Percentiles rank a stretch among this genome's conserved stretches.
phyloP scores from a whole-genome alignment of 805 yeast species.

The Candida sithepensis region DNA sequence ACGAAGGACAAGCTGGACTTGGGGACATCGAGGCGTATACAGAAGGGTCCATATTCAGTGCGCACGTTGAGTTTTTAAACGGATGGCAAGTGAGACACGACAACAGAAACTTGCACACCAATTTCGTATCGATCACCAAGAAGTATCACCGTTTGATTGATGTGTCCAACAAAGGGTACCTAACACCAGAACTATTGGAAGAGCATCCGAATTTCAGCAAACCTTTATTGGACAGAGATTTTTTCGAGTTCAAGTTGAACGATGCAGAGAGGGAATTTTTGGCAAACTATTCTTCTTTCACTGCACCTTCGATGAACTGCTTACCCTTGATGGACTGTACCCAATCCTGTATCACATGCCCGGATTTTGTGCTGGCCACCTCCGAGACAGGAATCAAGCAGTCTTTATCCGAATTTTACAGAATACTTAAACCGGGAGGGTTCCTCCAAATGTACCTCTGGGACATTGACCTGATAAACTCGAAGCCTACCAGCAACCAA shows the following conservation, averaged over 20 bases:
- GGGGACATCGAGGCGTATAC: constrained; percentile 7
- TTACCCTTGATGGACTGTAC: constrained; percentile 27
- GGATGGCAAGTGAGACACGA: constrained; percentile 33
- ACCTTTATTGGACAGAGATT: constrained; percentile 18
- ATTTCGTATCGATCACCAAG: constrained; percentile 25
- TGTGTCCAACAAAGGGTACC: constrained; percentile 19
- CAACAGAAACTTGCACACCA: constrained; percentile 24
- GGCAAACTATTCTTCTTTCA: constrained; percentile 30
- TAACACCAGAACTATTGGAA: constrained; percentile 13
- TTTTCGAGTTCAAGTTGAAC: constrained; percentile 16
- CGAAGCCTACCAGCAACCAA: neutral
- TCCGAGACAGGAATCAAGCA: constrained; percentile 15
- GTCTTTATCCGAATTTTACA: constrained; percentile 25
- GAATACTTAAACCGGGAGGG: constrained; percentile 31
- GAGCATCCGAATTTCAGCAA: constrained; percentile 22
- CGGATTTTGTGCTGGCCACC: constrained; percentile 24
- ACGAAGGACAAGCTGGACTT: neutral
- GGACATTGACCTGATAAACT: constrained; percentile 17
- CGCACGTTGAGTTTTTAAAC: constrained; percentile 30
- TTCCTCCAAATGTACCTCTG: constrained; percentile 26
- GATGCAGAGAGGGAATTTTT: constrained; percentile 24
- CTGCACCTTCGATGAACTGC: constrained; percentile 20
- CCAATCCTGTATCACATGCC: constrained; percentile 27
- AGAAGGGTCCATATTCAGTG: constrained; percentile 20
- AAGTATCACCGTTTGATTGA: constrained; percentile 22